Percentiles rank a stretch among this genome's conserved stretches.
Evolutionary conservation across 1,139 yeast genomes (phyloP).

Genomic region (Nakaseomyces sp.): DNA sequence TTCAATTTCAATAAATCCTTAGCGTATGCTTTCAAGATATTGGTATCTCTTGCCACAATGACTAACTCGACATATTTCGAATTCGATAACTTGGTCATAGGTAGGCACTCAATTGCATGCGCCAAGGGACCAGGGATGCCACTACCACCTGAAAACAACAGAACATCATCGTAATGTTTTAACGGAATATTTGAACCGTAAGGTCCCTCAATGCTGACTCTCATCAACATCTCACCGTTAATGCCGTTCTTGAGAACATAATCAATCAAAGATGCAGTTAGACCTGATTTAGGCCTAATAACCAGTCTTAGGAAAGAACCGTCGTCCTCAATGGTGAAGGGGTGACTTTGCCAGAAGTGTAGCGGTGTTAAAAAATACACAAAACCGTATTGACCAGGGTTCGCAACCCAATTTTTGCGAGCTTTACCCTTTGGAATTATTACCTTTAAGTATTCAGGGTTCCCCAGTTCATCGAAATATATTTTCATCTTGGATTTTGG

Average conservation of each 20-base stretch:
- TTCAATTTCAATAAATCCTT: constrained; percentile 3
- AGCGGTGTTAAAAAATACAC: constrained; percentile 21
- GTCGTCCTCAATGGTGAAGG: constrained; percentile 47
- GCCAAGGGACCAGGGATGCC: constrained; percentile 57
- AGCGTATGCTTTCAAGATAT: constrained; percentile 6
- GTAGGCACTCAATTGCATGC: constrained; percentile 26
- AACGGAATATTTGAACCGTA: constrained; percentile 48
- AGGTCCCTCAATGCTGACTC: constrained; percentile 53
- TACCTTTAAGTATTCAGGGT: constrained; percentile 12
- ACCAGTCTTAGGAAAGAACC: constrained; percentile 36
- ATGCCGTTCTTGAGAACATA: constrained; percentile 17
- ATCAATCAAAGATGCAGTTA: constrained; percentile 34
- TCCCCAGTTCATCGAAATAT: constrained; percentile 35
- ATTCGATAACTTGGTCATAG: constrained; percentile 11
- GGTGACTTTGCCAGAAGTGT: constrained; percentile 66
- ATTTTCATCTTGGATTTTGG: constrained; percentile 42
- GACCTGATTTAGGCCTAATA: constrained; percentile 41
- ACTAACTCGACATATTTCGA: constrained; percentile 2
- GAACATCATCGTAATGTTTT: constrained; percentile 44
- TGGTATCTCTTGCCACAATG: constrained; percentile 4
- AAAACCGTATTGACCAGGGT: constrained; percentile 28
- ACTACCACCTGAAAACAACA: constrained; percentile 62
- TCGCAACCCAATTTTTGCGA: constrained; percentile 29
- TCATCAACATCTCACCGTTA: constrained; percentile 20
- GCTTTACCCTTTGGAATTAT: constrained; percentile 31